Base-by-base conservation (phyloP, 2,329 filamentous ascomycete genomes). In the Aspergillus amoenus region DNA sequence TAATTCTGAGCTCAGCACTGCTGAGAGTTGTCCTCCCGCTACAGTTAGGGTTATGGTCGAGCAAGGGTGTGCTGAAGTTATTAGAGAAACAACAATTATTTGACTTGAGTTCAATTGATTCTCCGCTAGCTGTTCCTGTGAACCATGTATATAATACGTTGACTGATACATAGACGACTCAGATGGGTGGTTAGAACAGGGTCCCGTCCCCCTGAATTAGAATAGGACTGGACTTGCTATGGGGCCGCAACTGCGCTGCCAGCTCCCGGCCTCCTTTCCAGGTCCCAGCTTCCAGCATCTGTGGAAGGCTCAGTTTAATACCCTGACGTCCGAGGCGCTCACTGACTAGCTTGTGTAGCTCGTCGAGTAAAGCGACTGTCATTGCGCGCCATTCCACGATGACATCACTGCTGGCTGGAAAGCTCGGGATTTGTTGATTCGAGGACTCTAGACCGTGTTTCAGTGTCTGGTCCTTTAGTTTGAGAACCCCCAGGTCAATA, bases 381-480 rank as follows among this genome's bases (percentile, higher is more conserved):
- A 84, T 79, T 8, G 82, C 84, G 15, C 85, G 77, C 85, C 85
- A 88, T 66, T 88, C 85, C 0, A 88, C 84, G 46, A 87, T 79
- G 2, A 84, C 84, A 64, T 87, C 84, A 57, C 85, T 82, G 12
- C 80, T 77, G 0, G 83, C 81, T 59, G 83, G 81, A 58, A 86
- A 87, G 72, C 84, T 64, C 4, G 73, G 70, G 76, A 61, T 9
- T 59, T 44, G 24, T 63, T 34, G 15, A 68, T 66, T 27, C 8
- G 24, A 27, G 76, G 72, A 86, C 54, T 80, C 73, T 13, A 73
- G 79, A 66, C 0, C 83, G 82, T 75, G 66, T 40, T 78, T 71
- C 45, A 74, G 50, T 3, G 78, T 76, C 0, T 77, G 73, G 0
- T 72, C 59, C 65, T 84, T 85, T 7, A 87, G 70, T 2, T 73